Conservation (phyloP, 495 filamentous ascomycete genomes). For the Hypoxylon rickii region DNA sequence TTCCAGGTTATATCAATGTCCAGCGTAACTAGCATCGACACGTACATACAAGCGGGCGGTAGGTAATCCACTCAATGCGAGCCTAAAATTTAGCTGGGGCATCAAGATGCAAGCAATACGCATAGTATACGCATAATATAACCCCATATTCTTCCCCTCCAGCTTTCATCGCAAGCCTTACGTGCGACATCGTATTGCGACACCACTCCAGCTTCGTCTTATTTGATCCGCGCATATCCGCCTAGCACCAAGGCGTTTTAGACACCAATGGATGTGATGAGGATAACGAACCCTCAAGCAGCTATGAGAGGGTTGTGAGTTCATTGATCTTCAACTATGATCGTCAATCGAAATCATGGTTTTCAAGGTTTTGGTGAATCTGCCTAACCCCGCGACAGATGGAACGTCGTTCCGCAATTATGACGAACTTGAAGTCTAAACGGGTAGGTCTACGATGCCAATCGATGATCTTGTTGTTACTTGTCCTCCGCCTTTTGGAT, state of each 20-base stretch:
- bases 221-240: background rate
- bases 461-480: conserved; percentile 19
- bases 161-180: conserved; percentile 27
- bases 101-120: conserved; percentile 20
- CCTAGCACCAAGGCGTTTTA: too few species aligned
- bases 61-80: conserved; percentile 12
- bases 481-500: too few species aligned
- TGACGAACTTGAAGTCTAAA: conserved; percentile 29
- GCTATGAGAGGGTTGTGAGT: background rate
- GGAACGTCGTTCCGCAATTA: conserved; percentile 24
- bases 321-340: conserved; percentile 13
- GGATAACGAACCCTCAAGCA: too few species aligned
- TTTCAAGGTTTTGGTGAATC: conserved; percentile 20
- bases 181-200: conserved; percentile 18
- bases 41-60: too few species aligned
- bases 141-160: conserved; percentile 12
- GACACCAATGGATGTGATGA: background rate
- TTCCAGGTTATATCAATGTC: too few species aligned
- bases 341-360: conserved; percentile 7
- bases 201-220: conserved; percentile 3
- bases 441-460: conserved; percentile 20
- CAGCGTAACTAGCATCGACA: too few species aligned
- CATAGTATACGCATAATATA: conserved; percentile 3
- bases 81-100: conserved; percentile 1
- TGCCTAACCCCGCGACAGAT: conserved; percentile 27